Conservation (phyloP, 2,329 filamentous ascomycete species). For the Scortechinia acanthostroma region DNA sequence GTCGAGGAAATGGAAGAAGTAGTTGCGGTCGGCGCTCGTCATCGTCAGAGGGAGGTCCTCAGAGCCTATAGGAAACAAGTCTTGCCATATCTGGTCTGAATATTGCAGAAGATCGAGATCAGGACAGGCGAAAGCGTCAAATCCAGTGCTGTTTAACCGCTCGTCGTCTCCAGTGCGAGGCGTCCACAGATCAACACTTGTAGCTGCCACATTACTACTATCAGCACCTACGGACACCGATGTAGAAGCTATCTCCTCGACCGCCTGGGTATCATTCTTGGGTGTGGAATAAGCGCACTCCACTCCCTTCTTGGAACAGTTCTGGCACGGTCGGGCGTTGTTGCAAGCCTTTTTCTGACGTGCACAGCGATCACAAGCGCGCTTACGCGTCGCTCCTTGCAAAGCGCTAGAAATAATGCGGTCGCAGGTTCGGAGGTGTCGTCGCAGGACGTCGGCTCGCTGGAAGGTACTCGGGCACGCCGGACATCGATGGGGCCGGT, state of each 20-base stretch:
- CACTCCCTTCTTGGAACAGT: slow-evolving; percentile 13
- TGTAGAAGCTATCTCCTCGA: background rate
- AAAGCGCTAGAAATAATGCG: background rate
- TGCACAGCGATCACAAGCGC: slow-evolving; percentile 22
- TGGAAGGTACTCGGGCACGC: background rate
- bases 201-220: no score
- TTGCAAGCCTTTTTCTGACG: slow-evolving; percentile 23
- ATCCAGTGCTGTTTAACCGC: background rate
- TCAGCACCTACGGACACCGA: no score
- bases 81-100: no score
- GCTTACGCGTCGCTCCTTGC: slow-evolving; percentile 10
- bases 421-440: slow-evolving; percentile 21
- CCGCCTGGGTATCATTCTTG: background rate
- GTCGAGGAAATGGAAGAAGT: slow-evolving; percentile 16
- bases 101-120: background rate
- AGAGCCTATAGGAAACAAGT: no score
- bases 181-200: no score
- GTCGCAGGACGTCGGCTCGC: slow-evolving; percentile 22
- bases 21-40: background rate
- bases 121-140: background rate
- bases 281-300: slow-evolving; percentile 11
- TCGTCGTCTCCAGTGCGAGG: background rate
- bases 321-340: slow-evolving; percentile 16
- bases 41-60: no score
- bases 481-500: background rate